Base-by-base conservation (phyloP, 2,329 filamentous ascomycete species). In the Pseudocercospora cruenta region DNA sequence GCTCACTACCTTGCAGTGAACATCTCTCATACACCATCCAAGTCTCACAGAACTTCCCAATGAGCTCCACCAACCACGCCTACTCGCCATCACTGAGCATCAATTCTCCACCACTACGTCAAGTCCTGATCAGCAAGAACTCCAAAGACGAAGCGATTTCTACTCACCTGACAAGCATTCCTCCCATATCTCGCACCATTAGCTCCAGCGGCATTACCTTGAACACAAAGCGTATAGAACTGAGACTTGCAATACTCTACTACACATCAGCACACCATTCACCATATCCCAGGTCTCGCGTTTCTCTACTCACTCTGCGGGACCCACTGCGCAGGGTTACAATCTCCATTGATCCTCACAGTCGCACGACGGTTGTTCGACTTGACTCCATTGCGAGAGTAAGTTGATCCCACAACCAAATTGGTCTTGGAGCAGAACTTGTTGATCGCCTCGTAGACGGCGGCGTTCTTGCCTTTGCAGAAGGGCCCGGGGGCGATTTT, bases 391-490 rank as follows among this genome's bases (percentile, higher is more conserved):
- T 22, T 26, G 16, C 53, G 26, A 2, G 53, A 28, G 28, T 63
- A 60, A n/a, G 49, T 24, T 21, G 45, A 60, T 1, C 60, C 60
- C 21, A 31, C 64, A 2, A 67, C 64, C 26, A 67, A 36, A 58
- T 67, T 58, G 16, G 55, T 61, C 22, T 63, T 63, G 55, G 55
- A 31, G 31, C 64, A 67, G 57, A 67, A 58, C 6, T 21, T n/a
- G 51, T 67, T 63, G 26, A 67, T 31, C 14, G 64, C 60, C 7
- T 55, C 24, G 49, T 49, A 43, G 19, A 67, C 31, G 60, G 49
- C 61, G 3, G 28, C 19, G 49, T 67, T 67, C 22, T 60, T 67
- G 31, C 24, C 21, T n/a, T 31, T 49, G 58, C 64, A 67, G 43
- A 31, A 31, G 31, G 33, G 10, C 2, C 19, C 16, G 2, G 51